Percentiles rank a stretch among this genome's conserved stretches.
phyloP scores from a whole-genome alignment of 1,139 yeast species.

The Debaryomycetaceae sp. region DNA sequence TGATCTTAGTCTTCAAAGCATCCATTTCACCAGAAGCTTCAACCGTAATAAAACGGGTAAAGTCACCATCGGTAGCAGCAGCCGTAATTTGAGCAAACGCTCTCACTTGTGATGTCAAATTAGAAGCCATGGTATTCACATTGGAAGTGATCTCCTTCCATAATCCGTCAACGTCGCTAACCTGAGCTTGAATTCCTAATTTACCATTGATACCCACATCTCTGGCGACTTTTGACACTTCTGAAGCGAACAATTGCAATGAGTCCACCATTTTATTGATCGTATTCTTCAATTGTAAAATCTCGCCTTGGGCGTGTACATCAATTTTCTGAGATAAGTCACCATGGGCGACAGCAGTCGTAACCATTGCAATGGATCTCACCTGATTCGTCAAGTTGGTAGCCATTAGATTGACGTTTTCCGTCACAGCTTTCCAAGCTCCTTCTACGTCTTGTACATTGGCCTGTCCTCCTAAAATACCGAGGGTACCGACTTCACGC shows the following conservation, averaged over 20 bases:
- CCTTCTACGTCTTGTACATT: constrained; percentile 92
- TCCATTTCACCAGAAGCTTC: constrained; percentile 95
- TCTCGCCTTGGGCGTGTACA: constrained; percentile 88
- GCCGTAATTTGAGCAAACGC: constrained; percentile 93
- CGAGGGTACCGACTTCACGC: constrained; percentile 85
- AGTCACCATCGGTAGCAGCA: constrained; percentile 92
- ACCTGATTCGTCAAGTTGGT: constrained; percentile 85
- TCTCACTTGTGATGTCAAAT: constrained; percentile 85
- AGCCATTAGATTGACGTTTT: constrained; percentile 88
- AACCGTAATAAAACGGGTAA: constrained; percentile 83
- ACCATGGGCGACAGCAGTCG: constrained; percentile 92
- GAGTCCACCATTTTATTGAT: constrained; percentile 92
- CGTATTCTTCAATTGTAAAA: constrained; percentile 71
- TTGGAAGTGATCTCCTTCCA: constrained; percentile 94
- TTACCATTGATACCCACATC: constrained; percentile 94
- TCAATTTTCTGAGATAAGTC: constrained; percentile 84
- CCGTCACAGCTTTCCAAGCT: constrained; percentile 90
- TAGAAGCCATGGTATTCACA: constrained; percentile 90
- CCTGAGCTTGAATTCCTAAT: constrained; percentile 88
- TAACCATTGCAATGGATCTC: constrained; percentile 84
- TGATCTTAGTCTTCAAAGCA: constrained; percentile 83
- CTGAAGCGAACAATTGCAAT: constrained; percentile 80
- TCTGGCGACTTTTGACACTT: constrained; percentile 84
- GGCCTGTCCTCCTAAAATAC: constrained; percentile 88
- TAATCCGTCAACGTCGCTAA: constrained; percentile 82